These are phyloP conservation scores for Tagetes erecta DNA, from an alignment of 129 eudicot genomes.

Conservation along the genomic window DNA sequence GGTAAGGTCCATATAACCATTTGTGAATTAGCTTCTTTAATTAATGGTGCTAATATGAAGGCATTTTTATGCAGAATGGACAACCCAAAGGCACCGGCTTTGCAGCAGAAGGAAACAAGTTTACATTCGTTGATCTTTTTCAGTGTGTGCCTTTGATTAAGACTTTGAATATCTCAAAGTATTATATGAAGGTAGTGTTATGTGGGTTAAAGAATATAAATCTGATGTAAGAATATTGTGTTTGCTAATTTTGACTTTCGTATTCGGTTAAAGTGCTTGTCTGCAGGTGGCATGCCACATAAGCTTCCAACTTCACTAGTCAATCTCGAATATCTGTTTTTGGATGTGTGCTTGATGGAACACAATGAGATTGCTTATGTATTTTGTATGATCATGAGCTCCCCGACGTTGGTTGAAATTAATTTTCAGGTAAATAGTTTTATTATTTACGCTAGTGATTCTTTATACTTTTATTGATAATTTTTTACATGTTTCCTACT, in stretches of 20 bases:
- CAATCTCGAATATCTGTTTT: background rate
- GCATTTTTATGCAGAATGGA: constrained; percentile 1
- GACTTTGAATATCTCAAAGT: background rate
- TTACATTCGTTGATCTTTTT: constrained; percentile 3
- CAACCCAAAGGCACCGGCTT: background rate
- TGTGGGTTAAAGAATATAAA: background rate
- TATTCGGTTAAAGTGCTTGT: background rate
- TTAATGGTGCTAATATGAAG: background rate
- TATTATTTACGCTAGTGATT: background rate
- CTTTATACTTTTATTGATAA: background rate
- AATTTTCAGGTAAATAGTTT: background rate
- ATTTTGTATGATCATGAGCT: constrained; percentile 23
- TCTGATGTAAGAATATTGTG: background rate
- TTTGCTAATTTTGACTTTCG: background rate
- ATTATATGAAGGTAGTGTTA: background rate
- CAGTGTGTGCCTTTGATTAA: background rate
- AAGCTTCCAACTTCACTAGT: constrained; percentile 14
- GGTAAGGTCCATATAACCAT: constrained; percentile 13
- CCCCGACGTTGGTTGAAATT: constrained; percentile 10
- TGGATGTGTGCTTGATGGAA: constrained; percentile 3
- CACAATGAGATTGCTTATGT: background rate
- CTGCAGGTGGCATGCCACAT: background rate
- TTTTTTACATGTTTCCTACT: background rate
- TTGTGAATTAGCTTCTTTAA: background rate
- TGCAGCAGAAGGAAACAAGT: background rate